phyloP scores from a whole-genome alignment of 2,329 filamentous ascomycete species.

The Clarireedia homoeocarpa region DNA sequence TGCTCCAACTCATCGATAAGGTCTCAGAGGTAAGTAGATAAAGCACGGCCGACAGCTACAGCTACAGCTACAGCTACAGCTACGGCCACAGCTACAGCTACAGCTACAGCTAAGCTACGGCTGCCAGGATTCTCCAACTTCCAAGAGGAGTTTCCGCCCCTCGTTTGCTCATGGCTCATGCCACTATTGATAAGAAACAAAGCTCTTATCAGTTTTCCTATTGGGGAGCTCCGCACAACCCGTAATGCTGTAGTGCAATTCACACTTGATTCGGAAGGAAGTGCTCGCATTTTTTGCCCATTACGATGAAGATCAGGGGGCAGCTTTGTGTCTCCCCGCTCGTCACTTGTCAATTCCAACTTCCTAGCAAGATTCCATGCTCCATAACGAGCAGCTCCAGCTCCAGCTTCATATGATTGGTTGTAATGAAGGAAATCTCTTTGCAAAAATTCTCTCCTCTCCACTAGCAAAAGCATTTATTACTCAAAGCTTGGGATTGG shows the following conservation, averaged over 20 bases:
- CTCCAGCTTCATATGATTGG: not conserved
- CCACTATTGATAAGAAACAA: not conserved
- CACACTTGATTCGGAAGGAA: not conserved
- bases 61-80: no score
- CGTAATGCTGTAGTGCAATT: not conserved
- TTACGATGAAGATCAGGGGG: not conserved
- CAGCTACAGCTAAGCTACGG: not conserved
- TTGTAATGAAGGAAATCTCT: not conserved
- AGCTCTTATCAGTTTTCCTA: slow-evolving; percentile 4
- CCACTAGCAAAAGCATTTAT: not conserved
- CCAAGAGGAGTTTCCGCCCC: not conserved
- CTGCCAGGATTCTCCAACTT: slow-evolving; percentile 5
- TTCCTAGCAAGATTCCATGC: not conserved
- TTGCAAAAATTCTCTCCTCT: not conserved
- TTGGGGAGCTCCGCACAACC: not conserved
- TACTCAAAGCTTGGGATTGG: not conserved
- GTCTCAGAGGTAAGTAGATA: no score
- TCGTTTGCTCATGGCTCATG: not conserved
- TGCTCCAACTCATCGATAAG: no score
- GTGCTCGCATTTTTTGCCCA: not conserved
- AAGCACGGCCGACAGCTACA: no score
- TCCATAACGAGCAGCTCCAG: no score
- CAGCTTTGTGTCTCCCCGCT: not conserved
- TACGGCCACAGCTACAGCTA: no score
- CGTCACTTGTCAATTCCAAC: not conserved